These are phyloP conservation scores for Selenicereus undatus DNA, from an alignment of 148 eudicot species.

Conservation along the genomic window DNA sequence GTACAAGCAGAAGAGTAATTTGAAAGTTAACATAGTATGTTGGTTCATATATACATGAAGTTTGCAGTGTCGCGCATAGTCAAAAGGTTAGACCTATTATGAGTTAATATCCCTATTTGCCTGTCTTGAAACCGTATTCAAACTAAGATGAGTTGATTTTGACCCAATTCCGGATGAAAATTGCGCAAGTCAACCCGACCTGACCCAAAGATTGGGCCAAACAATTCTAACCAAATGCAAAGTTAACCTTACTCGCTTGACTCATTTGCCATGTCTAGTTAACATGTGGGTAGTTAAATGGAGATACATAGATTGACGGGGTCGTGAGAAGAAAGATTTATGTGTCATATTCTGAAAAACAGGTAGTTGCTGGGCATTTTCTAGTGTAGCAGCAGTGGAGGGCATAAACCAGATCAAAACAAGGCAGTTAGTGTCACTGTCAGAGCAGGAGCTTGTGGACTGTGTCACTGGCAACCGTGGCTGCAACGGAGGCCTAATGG, in stretches of 20 bases:
- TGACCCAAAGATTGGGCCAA: no score
- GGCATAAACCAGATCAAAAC: constrained; percentile 81
- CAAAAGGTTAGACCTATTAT: no score
- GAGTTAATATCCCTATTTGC: no score
- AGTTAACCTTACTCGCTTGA: no score
- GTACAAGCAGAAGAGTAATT: no score
- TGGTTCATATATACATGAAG: background rate
- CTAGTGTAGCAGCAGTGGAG: constrained; percentile 64
- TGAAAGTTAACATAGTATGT: background rate
- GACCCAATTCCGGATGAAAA: no score
- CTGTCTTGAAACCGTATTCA: no score
- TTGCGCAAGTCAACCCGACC: no score
- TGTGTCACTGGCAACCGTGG: constrained; percentile 53
- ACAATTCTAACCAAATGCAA: no score
- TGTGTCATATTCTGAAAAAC: background rate
- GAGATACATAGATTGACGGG: background rate
- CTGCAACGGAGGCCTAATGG: constrained; percentile 91
- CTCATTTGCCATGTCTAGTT: background rate
- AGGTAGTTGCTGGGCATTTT: constrained; percentile 85
- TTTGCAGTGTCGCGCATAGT: background rate
- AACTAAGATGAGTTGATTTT: no score
- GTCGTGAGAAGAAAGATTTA: background rate
- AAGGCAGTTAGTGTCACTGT: constrained; percentile 46
- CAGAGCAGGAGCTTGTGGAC: constrained; percentile 77
- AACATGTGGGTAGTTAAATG: background rate